These are phyloP conservation scores for Phytophthora syringae DNA, from an alignment of 352 stramenopile species.

Conservation along the genomic window DNA sequence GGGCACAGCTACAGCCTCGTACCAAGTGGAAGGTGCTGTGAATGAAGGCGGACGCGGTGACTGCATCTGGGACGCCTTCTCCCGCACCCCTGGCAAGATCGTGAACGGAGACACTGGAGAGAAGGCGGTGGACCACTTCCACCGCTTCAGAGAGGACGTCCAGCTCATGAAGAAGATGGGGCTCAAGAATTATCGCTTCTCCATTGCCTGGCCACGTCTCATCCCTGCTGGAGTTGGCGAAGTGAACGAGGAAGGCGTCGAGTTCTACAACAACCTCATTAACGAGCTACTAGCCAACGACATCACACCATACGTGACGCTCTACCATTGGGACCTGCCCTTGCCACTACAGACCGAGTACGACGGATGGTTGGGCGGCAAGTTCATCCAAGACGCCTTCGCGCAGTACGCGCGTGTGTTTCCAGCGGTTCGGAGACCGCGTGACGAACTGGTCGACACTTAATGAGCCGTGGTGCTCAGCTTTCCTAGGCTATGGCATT, in stretches of 20 bases:
- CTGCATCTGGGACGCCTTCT: slow-evolving; percentile 94
- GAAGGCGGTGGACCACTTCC: slow-evolving; percentile 92
- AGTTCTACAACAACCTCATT: slow-evolving; percentile 93
- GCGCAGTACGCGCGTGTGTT: slow-evolving; percentile 90
- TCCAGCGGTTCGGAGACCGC: slow-evolving; percentile 89
- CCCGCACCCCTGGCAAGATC: slow-evolving; percentile 60
- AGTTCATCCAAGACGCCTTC: slow-evolving; percentile 69
- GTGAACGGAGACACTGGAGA: slow-evolving; percentile 82
- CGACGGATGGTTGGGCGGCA: slow-evolving; percentile 67
- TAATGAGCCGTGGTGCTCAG: slow-evolving; percentile 92
- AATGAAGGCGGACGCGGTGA: too few species aligned
- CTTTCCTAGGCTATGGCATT: slow-evolving; percentile 86
- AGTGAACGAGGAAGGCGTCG: slow-evolving; percentile 87
- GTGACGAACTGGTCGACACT: slow-evolving; percentile 95
- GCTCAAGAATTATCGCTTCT: slow-evolving; percentile 92
- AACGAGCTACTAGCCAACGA: slow-evolving; percentile 78
- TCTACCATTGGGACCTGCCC: slow-evolving; percentile 97
- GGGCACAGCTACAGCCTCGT: slow-evolving; percentile 89
- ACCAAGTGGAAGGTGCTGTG: slow-evolving; percentile 96
- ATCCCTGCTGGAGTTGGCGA: slow-evolving; percentile 74
- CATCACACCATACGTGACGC: slow-evolving; percentile 92
- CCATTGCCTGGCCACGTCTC: slow-evolving; percentile 93
- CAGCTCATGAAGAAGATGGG: slow-evolving; percentile 91
- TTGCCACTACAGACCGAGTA: slow-evolving; percentile 83
- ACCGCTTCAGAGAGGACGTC: slow-evolving; percentile 90